phyloP scores from a whole-genome alignment of 2,329 filamentous ascomycete species.

The Aschersonia sp. region DNA sequence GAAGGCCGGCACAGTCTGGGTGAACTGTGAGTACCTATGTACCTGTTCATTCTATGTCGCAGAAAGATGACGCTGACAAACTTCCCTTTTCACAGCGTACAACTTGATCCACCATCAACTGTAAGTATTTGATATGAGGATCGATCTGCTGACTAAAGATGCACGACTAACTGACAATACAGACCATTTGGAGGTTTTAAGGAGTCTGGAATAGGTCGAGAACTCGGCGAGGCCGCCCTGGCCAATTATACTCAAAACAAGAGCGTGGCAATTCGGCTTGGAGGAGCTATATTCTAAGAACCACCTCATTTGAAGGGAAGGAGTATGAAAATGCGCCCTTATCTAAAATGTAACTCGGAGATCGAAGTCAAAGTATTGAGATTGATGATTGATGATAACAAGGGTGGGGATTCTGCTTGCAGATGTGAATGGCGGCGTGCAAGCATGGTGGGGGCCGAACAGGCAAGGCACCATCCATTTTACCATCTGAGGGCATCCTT shows the following conservation, averaged over 20 bases:
- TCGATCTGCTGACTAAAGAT: neutral
- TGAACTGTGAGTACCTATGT: constrained; percentile 22
- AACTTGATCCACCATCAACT: constrained; percentile 32
- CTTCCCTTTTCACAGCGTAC: constrained; percentile 25
- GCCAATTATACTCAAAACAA: constrained; percentile 56
- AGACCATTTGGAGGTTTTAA: constrained; percentile 63
- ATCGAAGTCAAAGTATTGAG: neutral
- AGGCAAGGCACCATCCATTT: no score
- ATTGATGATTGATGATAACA: neutral
- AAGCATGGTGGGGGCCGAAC: no score
- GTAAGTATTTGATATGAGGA: neutral
- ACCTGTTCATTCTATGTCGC: no score
- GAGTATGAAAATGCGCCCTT: neutral
- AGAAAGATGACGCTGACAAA: neutral
- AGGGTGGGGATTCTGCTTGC: no score
- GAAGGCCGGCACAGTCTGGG: constrained; percentile 53
- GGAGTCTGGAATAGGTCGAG: constrained; percentile 63
- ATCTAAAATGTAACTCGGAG: neutral
- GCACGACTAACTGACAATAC: constrained; percentile 15
- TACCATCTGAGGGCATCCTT: no score
- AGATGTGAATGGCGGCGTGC: no score
- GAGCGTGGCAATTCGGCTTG: constrained; percentile 38
- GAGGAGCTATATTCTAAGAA: constrained; percentile 9
- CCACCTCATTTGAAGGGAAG: neutral
- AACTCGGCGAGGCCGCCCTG: constrained; percentile 54